Conservation (phyloP, 345 rosid genomes). For the Moricandia arvensis region DNA sequence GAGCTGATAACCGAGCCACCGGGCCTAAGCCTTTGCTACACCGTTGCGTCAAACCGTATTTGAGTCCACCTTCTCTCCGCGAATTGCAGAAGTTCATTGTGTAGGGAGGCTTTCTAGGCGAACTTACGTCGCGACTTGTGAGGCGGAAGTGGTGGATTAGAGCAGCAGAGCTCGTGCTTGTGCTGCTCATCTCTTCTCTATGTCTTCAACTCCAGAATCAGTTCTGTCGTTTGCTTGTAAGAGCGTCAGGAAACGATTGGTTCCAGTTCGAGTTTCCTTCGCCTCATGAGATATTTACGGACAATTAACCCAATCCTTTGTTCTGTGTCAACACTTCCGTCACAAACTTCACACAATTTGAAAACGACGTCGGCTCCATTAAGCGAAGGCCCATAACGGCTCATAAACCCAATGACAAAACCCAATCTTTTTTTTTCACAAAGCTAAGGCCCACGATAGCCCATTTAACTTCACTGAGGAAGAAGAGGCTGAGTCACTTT, state of each 20-base stretch:
- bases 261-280: conserved; percentile 26
- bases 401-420: too few species aligned
- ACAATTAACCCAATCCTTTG: conserved; percentile 16
- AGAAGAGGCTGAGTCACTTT: too few species aligned
- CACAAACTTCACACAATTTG: background rate
- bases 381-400: too few species aligned
- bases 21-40: conserved; percentile 23
- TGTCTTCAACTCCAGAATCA: background rate
- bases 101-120: conserved; percentile 26
- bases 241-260: conserved; percentile 39
- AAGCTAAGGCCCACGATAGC: too few species aligned
- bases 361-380: background rate
- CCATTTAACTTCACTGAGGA: too few species aligned
- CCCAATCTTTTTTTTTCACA: too few species aligned
- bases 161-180: conserved; percentile 57
- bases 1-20: conserved; percentile 50
- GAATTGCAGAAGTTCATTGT: conserved; percentile 34
- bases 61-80: conserved; percentile 32
- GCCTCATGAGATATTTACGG: background rate
- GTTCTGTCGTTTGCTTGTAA: background rate
- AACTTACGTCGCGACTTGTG: conserved; percentile 38
- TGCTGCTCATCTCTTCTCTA: conserved; percentile 51
- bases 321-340: background rate
- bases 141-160: conserved; percentile 56
- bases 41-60: conserved; percentile 34